A percentile compares a stretch with the other conserved stretches of the same genome.
phyloP scores from a whole-genome alignment of 2,329 filamentous ascomycete species.

The Fusarium transvaalense region DNA sequence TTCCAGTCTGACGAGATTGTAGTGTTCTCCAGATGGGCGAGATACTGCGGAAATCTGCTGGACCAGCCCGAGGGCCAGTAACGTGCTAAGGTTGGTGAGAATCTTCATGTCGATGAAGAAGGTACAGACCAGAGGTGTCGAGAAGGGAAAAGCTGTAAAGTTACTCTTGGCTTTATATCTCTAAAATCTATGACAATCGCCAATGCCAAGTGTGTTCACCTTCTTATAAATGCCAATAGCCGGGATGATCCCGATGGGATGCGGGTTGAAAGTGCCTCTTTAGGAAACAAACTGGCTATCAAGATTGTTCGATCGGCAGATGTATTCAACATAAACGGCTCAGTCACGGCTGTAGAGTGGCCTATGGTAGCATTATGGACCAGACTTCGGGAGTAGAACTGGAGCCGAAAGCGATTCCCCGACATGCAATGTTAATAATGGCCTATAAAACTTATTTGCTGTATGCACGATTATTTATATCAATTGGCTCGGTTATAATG shows the following conservation, averaged over 20 bases:
- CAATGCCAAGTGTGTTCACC: not conserved
- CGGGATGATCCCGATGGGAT: not conserved
- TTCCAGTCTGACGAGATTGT: conserved; percentile 28
- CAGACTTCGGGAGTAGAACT: conserved; percentile 11
- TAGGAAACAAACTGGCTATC: not conserved
- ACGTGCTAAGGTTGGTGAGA: conserved; percentile 20
- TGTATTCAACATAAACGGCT: not conserved
- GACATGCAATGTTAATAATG: no score
- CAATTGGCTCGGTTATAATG: no score
- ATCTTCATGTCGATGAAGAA: conserved; percentile 27
- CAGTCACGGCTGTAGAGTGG: conserved; percentile 1
- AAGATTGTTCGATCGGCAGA: conserved; percentile 5
- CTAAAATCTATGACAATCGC: not conserved
- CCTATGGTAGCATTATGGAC: conserved; percentile 20
- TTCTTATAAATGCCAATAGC: not conserved
- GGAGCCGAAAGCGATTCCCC: not conserved
- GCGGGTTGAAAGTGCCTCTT: not conserved
- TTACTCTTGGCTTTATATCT: not conserved
- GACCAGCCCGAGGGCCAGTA: conserved; percentile 28
- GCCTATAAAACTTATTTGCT: no score
- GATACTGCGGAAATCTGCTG: conserved; percentile 5
- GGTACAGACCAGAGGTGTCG: not conserved
- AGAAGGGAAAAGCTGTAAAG: accelerated
- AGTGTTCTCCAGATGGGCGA: not conserved
- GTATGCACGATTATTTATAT: no score